Evolutionary conservation across 768 basidiomycete genomes (phyloP).

Genomic region (Lanmaoa pseudosensibilis): DNA sequence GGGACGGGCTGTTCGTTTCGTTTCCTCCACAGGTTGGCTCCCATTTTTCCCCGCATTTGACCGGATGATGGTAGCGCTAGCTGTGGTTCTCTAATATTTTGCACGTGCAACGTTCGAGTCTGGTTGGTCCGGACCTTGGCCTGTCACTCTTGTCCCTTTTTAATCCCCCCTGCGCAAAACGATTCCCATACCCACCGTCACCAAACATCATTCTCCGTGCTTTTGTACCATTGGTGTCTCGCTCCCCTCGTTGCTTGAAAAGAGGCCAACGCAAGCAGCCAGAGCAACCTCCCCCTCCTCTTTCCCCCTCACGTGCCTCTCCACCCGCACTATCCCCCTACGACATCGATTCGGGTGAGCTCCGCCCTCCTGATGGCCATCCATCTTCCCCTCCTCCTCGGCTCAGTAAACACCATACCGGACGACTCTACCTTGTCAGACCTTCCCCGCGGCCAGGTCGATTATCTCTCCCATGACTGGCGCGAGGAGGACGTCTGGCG

Average conservation of each 20-base stretch:
- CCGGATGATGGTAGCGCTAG: neutral
- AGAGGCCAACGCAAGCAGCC: neutral
- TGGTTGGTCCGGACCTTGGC: too few relatives aligned
- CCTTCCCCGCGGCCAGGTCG: constrained; percentile 88
- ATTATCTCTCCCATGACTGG: constrained; percentile 98
- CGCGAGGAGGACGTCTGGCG: constrained; percentile 97
- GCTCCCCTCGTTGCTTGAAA: neutral
- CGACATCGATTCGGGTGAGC: neutral
- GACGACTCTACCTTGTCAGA: constrained; percentile 84
- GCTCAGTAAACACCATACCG: constrained; percentile 59
- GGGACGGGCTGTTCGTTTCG: neutral
- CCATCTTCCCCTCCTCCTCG: constrained; percentile 69
- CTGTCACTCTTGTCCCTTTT: too few relatives aligned
- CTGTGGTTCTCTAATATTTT: too few relatives aligned
- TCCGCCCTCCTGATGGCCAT: constrained; percentile 47
- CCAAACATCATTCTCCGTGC: too few relatives aligned
- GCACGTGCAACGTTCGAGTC: too few relatives aligned
- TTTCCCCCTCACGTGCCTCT: neutral
- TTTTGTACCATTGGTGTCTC: too few relatives aligned
- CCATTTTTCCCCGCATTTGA: neutral
- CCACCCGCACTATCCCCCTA: neutral
- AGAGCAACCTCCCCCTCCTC: neutral
- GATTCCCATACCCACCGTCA: too few relatives aligned
- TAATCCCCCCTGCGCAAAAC: too few relatives aligned
- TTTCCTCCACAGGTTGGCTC: neutral